These are phyloP conservation scores for Juncus inflexus DNA, from an alignment of 176 grass and related monocot genomes.

Conservation along the genomic window DNA sequence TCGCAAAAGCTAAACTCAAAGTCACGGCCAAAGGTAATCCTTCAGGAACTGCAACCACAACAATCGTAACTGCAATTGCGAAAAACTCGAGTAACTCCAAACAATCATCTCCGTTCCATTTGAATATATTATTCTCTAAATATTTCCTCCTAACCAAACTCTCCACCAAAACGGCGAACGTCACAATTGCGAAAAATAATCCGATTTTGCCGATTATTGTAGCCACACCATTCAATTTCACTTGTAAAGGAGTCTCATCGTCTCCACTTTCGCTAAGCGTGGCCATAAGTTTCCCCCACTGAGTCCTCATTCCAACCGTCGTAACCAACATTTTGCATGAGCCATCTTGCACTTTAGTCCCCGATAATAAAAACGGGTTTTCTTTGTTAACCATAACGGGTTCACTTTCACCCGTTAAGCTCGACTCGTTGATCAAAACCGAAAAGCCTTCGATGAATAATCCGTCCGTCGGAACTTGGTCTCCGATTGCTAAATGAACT, in stretches of 20 bases:
- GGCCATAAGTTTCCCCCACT: conserved; percentile 96
- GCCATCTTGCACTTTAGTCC: conserved; percentile 93
- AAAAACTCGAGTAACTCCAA: conserved; percentile 85
- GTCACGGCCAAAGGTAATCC: conserved; percentile 88
- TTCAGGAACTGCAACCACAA: conserved; percentile 87
- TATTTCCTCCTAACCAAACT: conserved; percentile 60
- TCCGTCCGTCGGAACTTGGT: conserved; percentile 88
- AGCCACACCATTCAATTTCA: conserved; percentile 88
- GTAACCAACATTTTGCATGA: conserved; percentile 92
- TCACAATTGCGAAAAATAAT: conserved; percentile 74
- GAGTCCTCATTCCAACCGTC: conserved; percentile 84
- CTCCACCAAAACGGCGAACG: conserved; percentile 83
- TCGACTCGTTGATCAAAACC: conserved; percentile 85
- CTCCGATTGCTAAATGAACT: conserved; percentile 78
- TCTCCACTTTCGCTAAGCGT: conserved; percentile 90
- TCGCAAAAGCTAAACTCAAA: conserved; percentile 92
- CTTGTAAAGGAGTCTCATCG: conserved; percentile 91
- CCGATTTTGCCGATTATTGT: conserved; percentile 96
- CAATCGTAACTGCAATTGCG: conserved; percentile 86
- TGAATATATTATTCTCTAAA: conserved; percentile 50
- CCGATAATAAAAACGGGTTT: conserved; percentile 81
- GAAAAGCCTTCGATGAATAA: conserved; percentile 82
- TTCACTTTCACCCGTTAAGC: conserved; percentile 90
- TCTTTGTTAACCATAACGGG: conserved; percentile 69
- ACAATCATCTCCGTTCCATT: conserved; percentile 80